phyloP scores from a whole-genome alignment of 1,139 yeast species.

The Magnusiomyces fungicola region DNA sequence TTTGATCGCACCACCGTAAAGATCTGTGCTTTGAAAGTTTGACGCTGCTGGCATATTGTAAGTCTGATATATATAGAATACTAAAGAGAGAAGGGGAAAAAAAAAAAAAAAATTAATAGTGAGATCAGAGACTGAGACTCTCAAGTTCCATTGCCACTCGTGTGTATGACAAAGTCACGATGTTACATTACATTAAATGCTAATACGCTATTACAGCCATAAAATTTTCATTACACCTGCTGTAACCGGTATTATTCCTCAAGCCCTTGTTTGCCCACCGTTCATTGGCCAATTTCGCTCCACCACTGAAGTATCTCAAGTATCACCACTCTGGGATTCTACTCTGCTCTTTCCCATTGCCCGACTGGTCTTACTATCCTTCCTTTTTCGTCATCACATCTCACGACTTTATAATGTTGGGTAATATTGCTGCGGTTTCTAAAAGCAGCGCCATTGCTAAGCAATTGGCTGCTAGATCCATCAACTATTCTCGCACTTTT shows the following conservation, averaged over 20 bases:
- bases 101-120: background rate
- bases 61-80: background rate
- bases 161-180: no score
- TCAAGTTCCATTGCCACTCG: no score
- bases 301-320: background rate
- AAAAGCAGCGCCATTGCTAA: background rate
- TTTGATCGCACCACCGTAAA: constrained; percentile 77
- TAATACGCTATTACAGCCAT: no score
- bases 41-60: background rate
- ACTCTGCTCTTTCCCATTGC: background rate
- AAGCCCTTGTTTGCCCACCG: background rate
- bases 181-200: no score
- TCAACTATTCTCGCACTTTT: background rate
- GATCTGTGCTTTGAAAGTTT: constrained; percentile 16
- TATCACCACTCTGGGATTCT: background rate
- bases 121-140: background rate
- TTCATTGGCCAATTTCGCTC: background rate
- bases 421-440: constrained; percentile 3
- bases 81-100: background rate
- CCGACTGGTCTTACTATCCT: background rate
- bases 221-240: background rate
- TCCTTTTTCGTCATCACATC: background rate
- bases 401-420: background rate
- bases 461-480: background rate
- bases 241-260: background rate